Evolutionary conservation across 2,329 filamentous ascomycete genomes (phyloP), one percentile per base, ranked within the genome.

Genomic region (Fusarium sp.): DNA sequence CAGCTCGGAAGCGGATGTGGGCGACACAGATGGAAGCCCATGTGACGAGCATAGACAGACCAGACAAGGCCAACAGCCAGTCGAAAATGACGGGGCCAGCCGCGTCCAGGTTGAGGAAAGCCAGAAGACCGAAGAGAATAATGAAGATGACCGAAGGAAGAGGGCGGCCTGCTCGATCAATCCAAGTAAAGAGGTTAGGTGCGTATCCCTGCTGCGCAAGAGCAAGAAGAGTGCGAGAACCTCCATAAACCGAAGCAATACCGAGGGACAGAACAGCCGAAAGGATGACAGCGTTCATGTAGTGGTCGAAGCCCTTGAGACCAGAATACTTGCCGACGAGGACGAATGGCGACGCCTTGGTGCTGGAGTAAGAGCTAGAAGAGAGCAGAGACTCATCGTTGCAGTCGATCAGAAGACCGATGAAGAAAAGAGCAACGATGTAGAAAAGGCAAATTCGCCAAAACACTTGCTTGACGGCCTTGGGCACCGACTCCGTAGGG

Each of bases 391-490:
- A 81, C 1, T 76, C 48, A 54, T 88, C 86, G 34, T 84, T 80
- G 56, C 84, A 83, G 62, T 82, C 81, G 66, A 88, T 80, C 9
- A 87, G 79, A 10, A 88, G 81, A 25, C 86, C 86, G 59, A 88
- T 81, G 48, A 87, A 85, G 69, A 86, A 83, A 16, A 88, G 81
- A n/a, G 86, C 86, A 3, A 88, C 78, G 45, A 88, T 80, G 72
- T 88, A 88, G 75, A 88, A 88, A 43, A 87, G 77, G 20, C 84
- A 85, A 67, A 88, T 86, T 79, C 86, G 84, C 86, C 86, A 87
- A 73, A 87, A 88, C 9, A 88, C 93, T 81, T 95, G 94, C 85
- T 95, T 95, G 79, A 95, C 90, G 2, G 94, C 94, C n/a, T 90
- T 92, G 1, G 94, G 94, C 1, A 97, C 87, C 0, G 92, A 90